A percentile compares a stretch with the other conserved stretches of the same genome.
Conservation (phyloP, 2,329 filamentous ascomycete species). For the Ascochyta clinopodiicola region DNA sequence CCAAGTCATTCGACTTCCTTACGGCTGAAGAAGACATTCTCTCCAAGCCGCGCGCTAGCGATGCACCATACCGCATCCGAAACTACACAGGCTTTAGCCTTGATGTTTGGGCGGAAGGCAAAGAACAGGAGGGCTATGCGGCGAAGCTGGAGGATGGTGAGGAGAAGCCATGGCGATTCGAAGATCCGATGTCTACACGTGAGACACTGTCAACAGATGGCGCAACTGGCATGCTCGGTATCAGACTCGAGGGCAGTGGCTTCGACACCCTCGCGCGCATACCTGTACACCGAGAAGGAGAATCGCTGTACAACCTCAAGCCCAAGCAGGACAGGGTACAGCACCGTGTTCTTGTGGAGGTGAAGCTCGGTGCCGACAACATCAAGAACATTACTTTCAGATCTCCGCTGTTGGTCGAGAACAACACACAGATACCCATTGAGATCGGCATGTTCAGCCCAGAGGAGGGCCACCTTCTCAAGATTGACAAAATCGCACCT, state of each 20-base stretch:
- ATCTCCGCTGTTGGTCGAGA: constrained; percentile 90
- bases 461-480: constrained; percentile 85
- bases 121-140: constrained; percentile 72
- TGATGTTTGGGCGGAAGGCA: constrained; percentile 75
- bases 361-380: constrained; percentile 89
- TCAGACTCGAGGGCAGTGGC: constrained; percentile 88
- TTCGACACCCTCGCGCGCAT: constrained; percentile 92
- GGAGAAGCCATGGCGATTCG: constrained; percentile 94
- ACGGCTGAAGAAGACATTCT: constrained; percentile 88
- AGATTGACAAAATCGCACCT: constrained; percentile 96
- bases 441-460: constrained; percentile 91
- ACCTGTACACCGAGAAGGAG: constrained; percentile 90
- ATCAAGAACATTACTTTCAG: constrained; percentile 97
- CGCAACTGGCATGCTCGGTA: constrained; percentile 77
- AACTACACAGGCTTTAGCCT: constrained; percentile 96
- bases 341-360: constrained; percentile 90
- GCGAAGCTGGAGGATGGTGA: constrained; percentile 85
- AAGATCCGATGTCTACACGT: constrained; percentile 94
- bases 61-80: constrained; percentile 90
- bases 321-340: constrained; percentile 85
- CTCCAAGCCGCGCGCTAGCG: constrained; percentile 87
- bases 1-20: constrained; percentile 91
- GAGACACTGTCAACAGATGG: constrained; percentile 89
- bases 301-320: constrained; percentile 85
- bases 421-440: constrained; percentile 94